Conservation (phyloP, 768 basidiomycete genomes). For the Amanita rubescens region DNA sequence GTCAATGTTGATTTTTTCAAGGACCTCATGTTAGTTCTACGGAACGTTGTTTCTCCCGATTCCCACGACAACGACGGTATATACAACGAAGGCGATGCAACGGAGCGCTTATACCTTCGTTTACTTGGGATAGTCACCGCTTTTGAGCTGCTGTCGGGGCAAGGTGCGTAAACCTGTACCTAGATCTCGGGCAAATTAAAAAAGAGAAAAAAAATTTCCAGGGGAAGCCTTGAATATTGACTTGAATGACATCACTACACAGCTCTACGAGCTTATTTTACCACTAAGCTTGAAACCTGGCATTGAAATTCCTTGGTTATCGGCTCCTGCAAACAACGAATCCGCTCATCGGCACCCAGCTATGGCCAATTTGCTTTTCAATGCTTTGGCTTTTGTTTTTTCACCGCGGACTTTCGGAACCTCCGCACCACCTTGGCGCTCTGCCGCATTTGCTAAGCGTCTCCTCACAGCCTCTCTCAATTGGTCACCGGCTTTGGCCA, state of each 20-base stretch:
- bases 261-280: constrained; percentile 76
- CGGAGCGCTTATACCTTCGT: constrained; percentile 45
- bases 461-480: constrained; percentile 72
- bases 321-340: constrained; percentile 6
- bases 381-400: constrained; percentile 76
- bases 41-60: constrained; percentile 59
- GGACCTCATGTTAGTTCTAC: constrained; percentile 84
- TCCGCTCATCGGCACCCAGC: constrained; percentile 18
- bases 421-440: constrained; percentile 59
- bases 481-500: constrained; percentile 63
- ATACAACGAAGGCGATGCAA: constrained; percentile 21
- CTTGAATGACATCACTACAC: constrained; percentile 79
- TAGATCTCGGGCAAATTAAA: neutral
- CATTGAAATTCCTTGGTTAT: constrained; percentile 44
- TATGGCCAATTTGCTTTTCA: constrained; percentile 73
- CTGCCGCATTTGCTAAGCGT: constrained; percentile 93
- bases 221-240: constrained; percentile 98
- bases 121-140: constrained; percentile 90
- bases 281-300: constrained; percentile 61
- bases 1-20: constrained; percentile 99
- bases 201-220: constrained; percentile 24
- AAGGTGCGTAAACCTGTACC: constrained; percentile 43
- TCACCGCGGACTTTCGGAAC: constrained; percentile 56
- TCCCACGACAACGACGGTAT: constrained; percentile 32
- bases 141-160: constrained; percentile 94